Evolutionary conservation across 2,329 filamentous ascomycete genomes (phyloP).

Genomic region (Sarocladiaceae sp.): DNA sequence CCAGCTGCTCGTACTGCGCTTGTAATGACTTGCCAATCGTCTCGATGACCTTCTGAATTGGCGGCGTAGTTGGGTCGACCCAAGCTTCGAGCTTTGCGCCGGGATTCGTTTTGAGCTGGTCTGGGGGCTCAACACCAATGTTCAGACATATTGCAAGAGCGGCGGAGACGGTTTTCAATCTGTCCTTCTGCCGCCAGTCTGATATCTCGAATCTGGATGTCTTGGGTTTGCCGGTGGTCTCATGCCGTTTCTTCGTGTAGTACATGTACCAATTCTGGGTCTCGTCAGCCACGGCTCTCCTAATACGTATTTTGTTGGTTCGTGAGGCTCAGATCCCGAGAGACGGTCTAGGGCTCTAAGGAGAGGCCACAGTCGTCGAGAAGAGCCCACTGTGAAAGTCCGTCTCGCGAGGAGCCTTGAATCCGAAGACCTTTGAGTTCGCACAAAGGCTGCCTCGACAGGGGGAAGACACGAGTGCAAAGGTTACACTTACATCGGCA

Average conservation of each 20-base stretch:
- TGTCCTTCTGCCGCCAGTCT: constrained; percentile 96
- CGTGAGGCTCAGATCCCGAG: too few species aligned
- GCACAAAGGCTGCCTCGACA: too few species aligned
- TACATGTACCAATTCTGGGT: constrained; percentile 97
- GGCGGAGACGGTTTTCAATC: constrained; percentile 93
- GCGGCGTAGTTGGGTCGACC: constrained; percentile 82
- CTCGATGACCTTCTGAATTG: constrained; percentile 79
- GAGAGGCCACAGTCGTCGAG: too few species aligned
- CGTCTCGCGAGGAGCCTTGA: too few species aligned
- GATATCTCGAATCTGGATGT: constrained; percentile 60
- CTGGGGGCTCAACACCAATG: constrained; percentile 93
- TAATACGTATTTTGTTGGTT: too few species aligned
- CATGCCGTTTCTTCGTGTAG: constrained; percentile 95
- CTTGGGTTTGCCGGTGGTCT: constrained; percentile 84
- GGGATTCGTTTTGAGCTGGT: constrained; percentile 91
- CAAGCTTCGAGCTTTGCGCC: constrained; percentile 93
- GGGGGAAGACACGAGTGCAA: constrained; percentile 7
- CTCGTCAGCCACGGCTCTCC: not conserved
- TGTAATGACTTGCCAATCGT: constrained; percentile 96
- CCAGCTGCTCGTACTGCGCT: constrained; percentile 90
- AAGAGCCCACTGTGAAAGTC: too few species aligned
- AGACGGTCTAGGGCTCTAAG: too few species aligned
- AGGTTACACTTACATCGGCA: constrained; percentile 60
- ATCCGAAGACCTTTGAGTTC: too few species aligned
- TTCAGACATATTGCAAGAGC: constrained; percentile 92